These are phyloP conservation scores for Tuctoria greenei DNA, from an alignment of 176 grass and related monocot genomes.

Conservation along the genomic window DNA sequence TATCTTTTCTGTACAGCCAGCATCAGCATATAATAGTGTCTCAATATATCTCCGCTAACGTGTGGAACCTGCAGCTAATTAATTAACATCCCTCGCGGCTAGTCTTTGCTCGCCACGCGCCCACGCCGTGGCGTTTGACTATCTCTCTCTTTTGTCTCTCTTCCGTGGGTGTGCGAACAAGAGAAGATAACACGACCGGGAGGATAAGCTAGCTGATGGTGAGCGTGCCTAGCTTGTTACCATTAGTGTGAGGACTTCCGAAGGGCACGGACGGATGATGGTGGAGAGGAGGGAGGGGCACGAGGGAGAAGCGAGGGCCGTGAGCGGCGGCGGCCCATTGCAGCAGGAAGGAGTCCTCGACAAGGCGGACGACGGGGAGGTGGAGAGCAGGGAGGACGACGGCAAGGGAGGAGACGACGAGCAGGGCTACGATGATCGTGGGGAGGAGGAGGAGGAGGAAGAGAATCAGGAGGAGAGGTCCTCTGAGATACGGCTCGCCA, in stretches of 20 bases:
- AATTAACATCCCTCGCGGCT: too few species aligned
- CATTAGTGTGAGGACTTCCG: neutral
- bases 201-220: neutral
- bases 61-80: too few species aligned
- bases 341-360: neutral
- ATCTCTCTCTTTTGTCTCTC: too few species aligned
- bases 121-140: too few species aligned
- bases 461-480: slow-evolving; percentile 30
- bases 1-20: too few species aligned
- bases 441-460: neutral
- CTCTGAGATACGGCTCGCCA: slow-evolving; percentile 65
- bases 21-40: too few species aligned
- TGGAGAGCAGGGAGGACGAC: neutral
- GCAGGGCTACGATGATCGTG: neutral
- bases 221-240: neutral
- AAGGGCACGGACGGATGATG: slow-evolving; percentile 25
- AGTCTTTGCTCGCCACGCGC: too few species aligned
- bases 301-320: slow-evolving; percentile 26
- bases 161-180: too few species aligned
- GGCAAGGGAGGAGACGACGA: neutral
- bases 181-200: neutral
- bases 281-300: slow-evolving; percentile 39
- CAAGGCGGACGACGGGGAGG: neutral
- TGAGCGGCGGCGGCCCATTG: neutral
- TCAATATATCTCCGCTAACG: too few species aligned